Conservation (phyloP, 257 asterid genomes). For the Fraxinus cuspidata region DNA sequence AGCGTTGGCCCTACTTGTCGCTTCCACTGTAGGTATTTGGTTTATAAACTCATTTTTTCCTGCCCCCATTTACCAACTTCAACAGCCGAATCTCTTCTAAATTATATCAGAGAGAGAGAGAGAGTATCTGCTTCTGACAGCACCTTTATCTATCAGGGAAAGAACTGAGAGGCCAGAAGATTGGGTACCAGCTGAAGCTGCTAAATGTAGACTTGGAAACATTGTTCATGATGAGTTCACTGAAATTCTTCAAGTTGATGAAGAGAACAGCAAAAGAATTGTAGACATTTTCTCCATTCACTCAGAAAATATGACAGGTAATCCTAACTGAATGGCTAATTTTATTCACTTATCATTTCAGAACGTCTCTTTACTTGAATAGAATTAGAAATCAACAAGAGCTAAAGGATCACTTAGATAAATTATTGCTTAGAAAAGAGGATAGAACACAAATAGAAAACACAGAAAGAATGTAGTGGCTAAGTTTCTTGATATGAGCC, state of each 20-base stretch:
- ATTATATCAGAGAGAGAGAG: neutral
- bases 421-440: neutral
- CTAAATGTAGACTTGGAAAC: conserved; percentile 29
- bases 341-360: neutral
- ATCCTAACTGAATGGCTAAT: neutral
- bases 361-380: neutral
- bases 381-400: neutral
- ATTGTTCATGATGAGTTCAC: conserved; percentile 30
- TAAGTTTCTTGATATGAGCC: neutral
- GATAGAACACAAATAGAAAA: neutral
- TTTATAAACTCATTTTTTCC: conserved; percentile 18
- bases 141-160: conserved; percentile 42
- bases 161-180: conserved; percentile 89
- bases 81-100: neutral
- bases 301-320: conserved; percentile 42
- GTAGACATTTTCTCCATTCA: conserved; percentile 68
- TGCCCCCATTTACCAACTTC: neutral
- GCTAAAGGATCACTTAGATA: neutral
- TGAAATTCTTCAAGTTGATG: conserved; percentile 42
- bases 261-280: conserved; percentile 31
- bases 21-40: conserved; percentile 74
- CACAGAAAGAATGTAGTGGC: neutral
- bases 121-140: conserved; percentile 8
- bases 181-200: conserved; percentile 82
- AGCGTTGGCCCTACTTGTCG: conserved; percentile 91